Percentiles rank a stretch among this genome's conserved stretches.
Evolutionary conservation across 2,329 filamentous ascomycete species (phyloP).

Genomic region (Aspergillus sp.): DNA sequence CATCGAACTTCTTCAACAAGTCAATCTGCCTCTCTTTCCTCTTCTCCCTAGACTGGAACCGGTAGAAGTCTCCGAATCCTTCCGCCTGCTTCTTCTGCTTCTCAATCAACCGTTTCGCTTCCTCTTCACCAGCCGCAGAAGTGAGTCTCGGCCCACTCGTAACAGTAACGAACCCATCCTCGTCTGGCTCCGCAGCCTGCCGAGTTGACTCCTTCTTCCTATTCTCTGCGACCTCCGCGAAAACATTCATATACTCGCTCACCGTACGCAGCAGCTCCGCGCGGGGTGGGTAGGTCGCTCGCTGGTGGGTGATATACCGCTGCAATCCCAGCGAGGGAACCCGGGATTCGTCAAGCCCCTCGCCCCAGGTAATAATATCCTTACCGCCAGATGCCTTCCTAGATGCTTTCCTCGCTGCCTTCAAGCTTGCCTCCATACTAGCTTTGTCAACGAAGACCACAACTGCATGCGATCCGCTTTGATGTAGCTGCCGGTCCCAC

Average conservation of each 20-base stretch:
- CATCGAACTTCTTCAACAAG: slow-evolving; percentile 70
- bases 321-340: slow-evolving; percentile 56
- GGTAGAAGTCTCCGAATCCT: slow-evolving; percentile 73
- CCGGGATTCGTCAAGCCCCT: slow-evolving; percentile 57
- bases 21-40: slow-evolving; percentile 72
- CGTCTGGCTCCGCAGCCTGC: slow-evolving; percentile 78
- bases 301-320: slow-evolving; percentile 64
- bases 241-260: slow-evolving; percentile 84
- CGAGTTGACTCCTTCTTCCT: slow-evolving; percentile 61
- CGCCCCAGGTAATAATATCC: slow-evolving; percentile 67
- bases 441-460: slow-evolving; percentile 80
- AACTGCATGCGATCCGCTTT: slow-evolving; percentile 75
- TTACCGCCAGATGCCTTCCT: slow-evolving; percentile 55
- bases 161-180: slow-evolving; percentile 94
- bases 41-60: slow-evolving; percentile 79
- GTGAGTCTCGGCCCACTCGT: slow-evolving; percentile 70
- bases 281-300: slow-evolving; percentile 69
- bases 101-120: slow-evolving; percentile 59
- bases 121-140: slow-evolving; percentile 72
- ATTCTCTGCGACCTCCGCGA: slow-evolving; percentile 65
- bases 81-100: slow-evolving; percentile 65
- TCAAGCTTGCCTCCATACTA: slow-evolving; percentile 74
- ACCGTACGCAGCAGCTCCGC: slow-evolving; percentile 68
- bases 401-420: slow-evolving; percentile 64
- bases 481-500: slow-evolving; percentile 71